Percentiles rank a stretch among this genome's conserved stretches.
Conservation (phyloP, 2,329 filamentous ascomycete species). For the Aureobasidium sp. region DNA sequence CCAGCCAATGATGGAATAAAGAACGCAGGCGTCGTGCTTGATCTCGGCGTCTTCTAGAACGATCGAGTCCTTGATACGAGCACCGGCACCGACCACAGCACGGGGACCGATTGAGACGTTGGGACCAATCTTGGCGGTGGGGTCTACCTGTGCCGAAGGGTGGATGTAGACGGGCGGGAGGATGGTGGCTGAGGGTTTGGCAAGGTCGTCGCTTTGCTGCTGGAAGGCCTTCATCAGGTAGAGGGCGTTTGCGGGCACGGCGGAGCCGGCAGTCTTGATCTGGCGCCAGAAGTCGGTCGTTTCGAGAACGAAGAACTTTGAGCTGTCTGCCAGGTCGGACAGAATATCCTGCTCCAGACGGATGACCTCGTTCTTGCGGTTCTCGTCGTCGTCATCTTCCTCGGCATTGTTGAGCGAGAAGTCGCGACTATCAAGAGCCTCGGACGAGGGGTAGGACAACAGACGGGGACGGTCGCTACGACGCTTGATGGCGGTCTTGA, state of each 20-base stretch:
- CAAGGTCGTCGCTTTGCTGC: slow-evolving; percentile 70
- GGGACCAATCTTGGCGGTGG: slow-evolving; percentile 90
- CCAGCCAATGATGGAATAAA: slow-evolving; percentile 97
- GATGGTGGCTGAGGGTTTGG: slow-evolving; percentile 76
- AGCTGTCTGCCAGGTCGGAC: slow-evolving; percentile 89
- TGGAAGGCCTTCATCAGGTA: slow-evolving; percentile 95
- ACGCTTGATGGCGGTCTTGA: slow-evolving; percentile 90
- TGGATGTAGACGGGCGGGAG: slow-evolving; percentile 93
- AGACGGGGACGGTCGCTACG: slow-evolving; percentile 85
- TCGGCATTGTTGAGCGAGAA: slow-evolving; percentile 47
- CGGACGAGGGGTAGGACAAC: slow-evolving; percentile 90
- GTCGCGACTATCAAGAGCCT: slow-evolving; percentile 66
- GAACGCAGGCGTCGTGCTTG: slow-evolving; percentile 90
- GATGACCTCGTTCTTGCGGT: slow-evolving; percentile 75
- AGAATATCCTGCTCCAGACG: slow-evolving; percentile 96
- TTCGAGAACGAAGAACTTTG: slow-evolving; percentile 97
- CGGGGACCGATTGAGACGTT: slow-evolving; percentile 96
- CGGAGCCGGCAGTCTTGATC: slow-evolving; percentile 98
- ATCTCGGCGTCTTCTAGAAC: slow-evolving; percentile 92
- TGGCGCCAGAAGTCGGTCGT: slow-evolving; percentile 99
- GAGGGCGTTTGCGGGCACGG: slow-evolving; percentile 90
- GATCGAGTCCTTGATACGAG: slow-evolving; percentile 89
- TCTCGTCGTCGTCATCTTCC: slow-evolving; percentile 65
- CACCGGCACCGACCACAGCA: slow-evolving; percentile 75
- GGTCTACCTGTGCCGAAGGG: slow-evolving; percentile 81